These are phyloP conservation scores for Nemania sp. DNA, from an alignment of 2,329 filamentous ascomycete genomes.

Conservation along the genomic window DNA sequence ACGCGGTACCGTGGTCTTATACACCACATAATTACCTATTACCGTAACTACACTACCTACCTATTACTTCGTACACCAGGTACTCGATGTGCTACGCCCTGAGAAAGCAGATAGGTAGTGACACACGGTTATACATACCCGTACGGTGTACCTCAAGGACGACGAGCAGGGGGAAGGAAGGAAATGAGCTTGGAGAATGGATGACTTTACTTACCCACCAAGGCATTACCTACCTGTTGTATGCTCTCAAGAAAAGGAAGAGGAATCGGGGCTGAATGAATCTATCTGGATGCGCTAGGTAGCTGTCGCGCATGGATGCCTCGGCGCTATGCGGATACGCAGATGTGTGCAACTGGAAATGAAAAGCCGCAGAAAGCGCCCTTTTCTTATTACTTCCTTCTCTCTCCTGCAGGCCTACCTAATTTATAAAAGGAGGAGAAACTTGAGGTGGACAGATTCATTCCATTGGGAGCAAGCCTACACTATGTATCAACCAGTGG, in stretches of 20 bases:
- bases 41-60: no score
- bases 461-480: no score
- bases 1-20: not conserved
- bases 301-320: not conserved
- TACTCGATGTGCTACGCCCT: not conserved
- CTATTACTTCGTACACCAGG: not conserved
- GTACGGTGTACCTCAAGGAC: no score
- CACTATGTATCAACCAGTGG: no score
- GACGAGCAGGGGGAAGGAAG: no score
- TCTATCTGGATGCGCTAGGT: not conserved
- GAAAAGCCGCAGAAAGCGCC: slow-evolving; percentile 15
- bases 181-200: not conserved
- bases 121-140: no score
- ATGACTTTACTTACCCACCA: no score
- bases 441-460: not conserved
- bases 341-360: not conserved
- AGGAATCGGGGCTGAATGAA: not conserved
- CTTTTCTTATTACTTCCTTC: not conserved
- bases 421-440: not conserved
- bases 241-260: not conserved
- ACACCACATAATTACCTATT: no score
- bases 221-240: not conserved
- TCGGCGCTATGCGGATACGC: not conserved
- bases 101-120: no score
- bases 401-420: not conserved